phyloP scores from a whole-genome alignment of 495 filamentous ascomycete genomes.

The Penicillium bovifimosum region DNA sequence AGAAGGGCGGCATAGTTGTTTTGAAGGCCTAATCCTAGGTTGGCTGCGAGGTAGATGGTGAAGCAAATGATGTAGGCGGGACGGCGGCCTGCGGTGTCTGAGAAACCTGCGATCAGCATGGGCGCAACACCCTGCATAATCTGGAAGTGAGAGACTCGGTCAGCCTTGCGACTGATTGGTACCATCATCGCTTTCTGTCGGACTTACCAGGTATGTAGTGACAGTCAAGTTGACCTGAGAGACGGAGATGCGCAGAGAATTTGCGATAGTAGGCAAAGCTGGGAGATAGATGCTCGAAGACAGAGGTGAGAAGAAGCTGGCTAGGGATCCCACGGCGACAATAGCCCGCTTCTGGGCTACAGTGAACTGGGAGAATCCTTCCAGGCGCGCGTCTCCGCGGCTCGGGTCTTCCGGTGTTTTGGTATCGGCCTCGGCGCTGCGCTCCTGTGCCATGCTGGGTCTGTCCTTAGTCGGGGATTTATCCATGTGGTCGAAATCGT shows the following conservation, averaged over 20 bases:
- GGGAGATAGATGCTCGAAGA: constrained; percentile 46
- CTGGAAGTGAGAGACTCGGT: constrained; percentile 4
- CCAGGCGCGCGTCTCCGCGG: neutral
- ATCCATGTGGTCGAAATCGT: neutral
- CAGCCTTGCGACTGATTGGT: neutral
- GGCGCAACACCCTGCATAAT: constrained; percentile 45
- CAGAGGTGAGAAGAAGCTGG: constrained; percentile 35
- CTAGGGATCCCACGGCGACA: constrained; percentile 14
- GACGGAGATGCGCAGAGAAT: constrained; percentile 26
- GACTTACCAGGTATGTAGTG: constrained; percentile 38
- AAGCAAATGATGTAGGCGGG: constrained; percentile 39
- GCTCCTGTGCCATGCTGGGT: neutral
- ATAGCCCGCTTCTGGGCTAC: constrained; percentile 11
- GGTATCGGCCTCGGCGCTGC: neutral
- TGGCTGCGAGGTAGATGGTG: constrained; percentile 32
- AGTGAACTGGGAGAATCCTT: constrained; percentile 9
- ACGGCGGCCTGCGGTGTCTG: constrained; percentile 36
- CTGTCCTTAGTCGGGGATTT: neutral
- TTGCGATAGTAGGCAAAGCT: constrained; percentile 30
- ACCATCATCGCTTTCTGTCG: neutral
- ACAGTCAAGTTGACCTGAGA: constrained; percentile 42
- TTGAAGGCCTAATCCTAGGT: constrained; percentile 38
- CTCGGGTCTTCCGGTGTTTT: neutral
- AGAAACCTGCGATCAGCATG: constrained; percentile 33
- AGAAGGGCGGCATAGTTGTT: constrained; percentile 34